Percentiles rank a stretch among this genome's conserved stretches.
phyloP scores from a whole-genome alignment of 2,329 filamentous ascomycete species.

The Tolypocladium inflatum region DNA sequence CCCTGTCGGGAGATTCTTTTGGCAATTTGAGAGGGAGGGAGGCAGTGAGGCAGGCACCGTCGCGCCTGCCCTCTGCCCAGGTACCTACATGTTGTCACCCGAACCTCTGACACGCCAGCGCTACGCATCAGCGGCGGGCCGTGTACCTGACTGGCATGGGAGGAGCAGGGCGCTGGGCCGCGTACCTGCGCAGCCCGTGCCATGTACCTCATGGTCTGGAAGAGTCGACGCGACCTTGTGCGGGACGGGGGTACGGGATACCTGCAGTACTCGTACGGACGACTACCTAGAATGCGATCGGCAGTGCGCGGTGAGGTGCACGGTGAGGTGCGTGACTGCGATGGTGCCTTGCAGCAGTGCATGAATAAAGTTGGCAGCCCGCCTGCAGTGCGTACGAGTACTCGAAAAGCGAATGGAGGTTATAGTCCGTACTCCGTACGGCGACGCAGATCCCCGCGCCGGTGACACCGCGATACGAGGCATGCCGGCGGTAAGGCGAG shows the following conservation, averaged over 20 bases:
- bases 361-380: neutral
- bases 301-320: neutral
- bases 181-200: neutral
- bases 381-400: neutral
- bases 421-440: no score
- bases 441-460: neutral
- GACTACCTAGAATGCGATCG: neutral
- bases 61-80: neutral
- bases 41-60: neutral
- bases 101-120: constrained; percentile 2
- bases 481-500: neutral
- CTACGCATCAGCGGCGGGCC: neutral
- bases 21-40: neutral
- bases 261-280: no score
- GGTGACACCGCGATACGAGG: neutral
- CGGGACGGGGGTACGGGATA: neutral
- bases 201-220: neutral
- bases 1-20: neutral
- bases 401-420: neutral
- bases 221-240: neutral
- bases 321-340: neutral
- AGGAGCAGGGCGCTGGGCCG: neutral
- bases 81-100: neutral
- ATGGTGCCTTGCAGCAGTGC: neutral
- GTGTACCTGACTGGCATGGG: constrained; percentile 3